Evolutionary conservation across 805 yeast genomes (phyloP).

Genomic region (Candida loeiensis): DNA sequence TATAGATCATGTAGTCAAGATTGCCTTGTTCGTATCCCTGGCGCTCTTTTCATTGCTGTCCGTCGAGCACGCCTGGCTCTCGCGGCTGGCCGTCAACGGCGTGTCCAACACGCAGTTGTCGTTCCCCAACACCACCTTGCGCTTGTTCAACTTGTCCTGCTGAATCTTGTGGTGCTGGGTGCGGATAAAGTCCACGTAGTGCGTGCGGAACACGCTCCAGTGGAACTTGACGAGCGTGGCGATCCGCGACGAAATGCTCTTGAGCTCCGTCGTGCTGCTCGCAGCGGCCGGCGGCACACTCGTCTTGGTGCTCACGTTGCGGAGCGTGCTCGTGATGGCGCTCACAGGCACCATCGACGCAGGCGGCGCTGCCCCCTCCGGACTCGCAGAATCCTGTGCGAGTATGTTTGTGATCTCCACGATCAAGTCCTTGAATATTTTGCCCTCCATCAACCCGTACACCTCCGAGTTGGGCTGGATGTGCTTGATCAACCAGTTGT

Average conservation of each 20-base stretch:
- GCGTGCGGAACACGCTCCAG: conserved; percentile 77
- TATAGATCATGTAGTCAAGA: conserved; percentile 12
- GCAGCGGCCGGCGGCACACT: conserved; percentile 14
- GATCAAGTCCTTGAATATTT: conserved; percentile 51
- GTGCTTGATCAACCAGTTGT: conserved; percentile 79
- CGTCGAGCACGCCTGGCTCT: conserved; percentile 5
- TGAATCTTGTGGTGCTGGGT: conserved; percentile 16
- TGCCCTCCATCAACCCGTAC: conserved; percentile 70
- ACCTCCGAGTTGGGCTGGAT: conserved; percentile 80
- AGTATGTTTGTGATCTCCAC: conserved; percentile 29
- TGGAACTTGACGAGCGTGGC: conserved; percentile 71
- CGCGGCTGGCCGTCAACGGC: conserved; percentile 4
- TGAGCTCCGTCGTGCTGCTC: conserved; percentile 43
- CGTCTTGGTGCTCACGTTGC: conserved; percentile 7
- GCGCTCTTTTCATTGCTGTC: conserved; percentile 8
- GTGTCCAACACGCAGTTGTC: conserved; percentile 9
- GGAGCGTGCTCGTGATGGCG: conserved; percentile 2
- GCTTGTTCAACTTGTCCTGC: conserved; percentile 14
- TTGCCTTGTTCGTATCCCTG: conserved; percentile 11
- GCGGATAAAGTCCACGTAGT: conserved; percentile 46
- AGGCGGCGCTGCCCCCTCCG: conserved; percentile 5
- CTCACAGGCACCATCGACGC: conserved; percentile 3
- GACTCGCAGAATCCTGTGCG: conserved; percentile 9
- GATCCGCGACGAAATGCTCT: conserved; percentile 54
- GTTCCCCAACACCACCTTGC: conserved; percentile 10